These are phyloP conservation scores for Arabis alpina DNA, from an alignment of 345 rosid species.

Conservation along the genomic window DNA sequence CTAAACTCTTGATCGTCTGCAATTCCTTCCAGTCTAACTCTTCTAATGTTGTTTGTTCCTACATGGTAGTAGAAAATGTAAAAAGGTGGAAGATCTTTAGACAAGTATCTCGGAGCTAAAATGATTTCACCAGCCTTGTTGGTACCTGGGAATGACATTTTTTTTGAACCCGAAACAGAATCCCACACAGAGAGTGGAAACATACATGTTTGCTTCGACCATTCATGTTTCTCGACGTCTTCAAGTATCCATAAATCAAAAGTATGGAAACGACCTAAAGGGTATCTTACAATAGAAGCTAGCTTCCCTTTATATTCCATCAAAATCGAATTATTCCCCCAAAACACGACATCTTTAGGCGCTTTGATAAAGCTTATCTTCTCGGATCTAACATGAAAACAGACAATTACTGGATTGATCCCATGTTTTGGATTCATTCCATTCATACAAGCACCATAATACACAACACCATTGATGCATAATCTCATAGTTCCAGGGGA, in stretches of 20 bases:
- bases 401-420: neutral
- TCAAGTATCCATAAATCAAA: too few relatives aligned
- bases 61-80: slow-evolving; percentile 8
- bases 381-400: neutral
- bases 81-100: neutral
- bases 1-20: neutral
- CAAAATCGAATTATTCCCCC: too few relatives aligned
- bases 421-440: neutral
- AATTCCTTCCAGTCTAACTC: neutral
- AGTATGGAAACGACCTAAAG: too few relatives aligned
- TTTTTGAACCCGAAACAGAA: too few relatives aligned
- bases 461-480: neutral
- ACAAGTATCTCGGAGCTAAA: too few relatives aligned
- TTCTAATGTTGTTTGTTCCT: slow-evolving; percentile 5
- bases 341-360: neutral
- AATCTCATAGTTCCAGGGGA: neutral
- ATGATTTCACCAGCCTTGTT: too few relatives aligned
- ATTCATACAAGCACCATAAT: neutral
- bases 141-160: too few relatives aligned
- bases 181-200: too few relatives aligned
- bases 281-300: too few relatives aligned
- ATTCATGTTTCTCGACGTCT: too few relatives aligned
- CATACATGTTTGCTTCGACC: too few relatives aligned
- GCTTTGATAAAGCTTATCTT: neutral
- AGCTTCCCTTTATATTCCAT: too few relatives aligned